Evolutionary conservation across 768 basidiomycete species (phyloP), one percentile per base, ranked within the genome.

Genomic region (Termitomyces heimii): DNA sequence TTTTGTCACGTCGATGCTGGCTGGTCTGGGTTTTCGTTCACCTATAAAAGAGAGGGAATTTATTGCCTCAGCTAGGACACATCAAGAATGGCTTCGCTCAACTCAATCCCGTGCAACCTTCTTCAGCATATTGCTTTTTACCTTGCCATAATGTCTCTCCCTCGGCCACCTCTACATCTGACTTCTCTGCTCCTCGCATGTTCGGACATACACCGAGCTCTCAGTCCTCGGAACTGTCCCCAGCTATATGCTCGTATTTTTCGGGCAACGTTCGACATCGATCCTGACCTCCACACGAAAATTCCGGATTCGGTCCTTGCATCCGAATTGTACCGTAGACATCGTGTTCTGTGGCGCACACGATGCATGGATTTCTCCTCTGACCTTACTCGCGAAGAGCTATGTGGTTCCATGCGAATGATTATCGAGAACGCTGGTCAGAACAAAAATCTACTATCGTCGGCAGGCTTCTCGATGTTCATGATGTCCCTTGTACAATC

Each of bases 351-450:
- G 35, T 75, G 74, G 40, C 79, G 82, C 57, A 77, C 80, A 52
- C 71, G 76, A 24, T 70, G 64, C 31, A 64, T 67, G 6, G 72
- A 72, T 59, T 57, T 78, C 46, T 68, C 73, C 2, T 42, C 52
- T 4, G 61, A 55, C 29, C 58, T 65, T 28, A 59, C 80, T 44
- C 60, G 66, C 1, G 71, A 73, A 37, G 84, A 85, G 65, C 64
- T 87, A 24, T 84, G 82, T 78, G 78, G 78, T 8, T 77, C 77
- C 6, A 74, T 83, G 56, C 73, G 83, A 59, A 84, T 87, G 80
- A 64, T 82, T n/a, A 64, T 84, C 32, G 86, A 88, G 65, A 80
- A 78, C 61, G 75, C 76, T 37, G 73, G 72, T 3, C 65, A 73
- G 50, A 85, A 83, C 61, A 75, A 75, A 55, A 64, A 59, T 24